phyloP scores from a whole-genome alignment of 1,284 basidiomycete genomes.

The Tetrapyrgos nigripes region DNA sequence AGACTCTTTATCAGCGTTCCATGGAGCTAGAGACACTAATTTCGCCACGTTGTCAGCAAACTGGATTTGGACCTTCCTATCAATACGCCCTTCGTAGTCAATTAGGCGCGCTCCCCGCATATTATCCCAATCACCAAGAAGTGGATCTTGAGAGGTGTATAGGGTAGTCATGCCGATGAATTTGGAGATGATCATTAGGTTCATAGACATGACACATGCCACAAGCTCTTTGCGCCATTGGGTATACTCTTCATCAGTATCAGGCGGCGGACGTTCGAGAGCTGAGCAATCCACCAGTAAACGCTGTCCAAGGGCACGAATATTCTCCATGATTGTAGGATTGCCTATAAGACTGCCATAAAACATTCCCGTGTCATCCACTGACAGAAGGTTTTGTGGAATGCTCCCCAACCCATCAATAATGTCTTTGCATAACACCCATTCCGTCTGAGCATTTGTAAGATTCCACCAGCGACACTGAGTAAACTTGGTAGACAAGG shows the following conservation, averaged over 20 bases:
- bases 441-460: background rate
- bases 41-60: background rate
- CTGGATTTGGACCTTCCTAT: background rate
- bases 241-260: background rate
- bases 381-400: too few relatives aligned
- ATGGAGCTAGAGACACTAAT: background rate
- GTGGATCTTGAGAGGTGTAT: background rate
- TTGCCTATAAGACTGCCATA: too few relatives aligned
- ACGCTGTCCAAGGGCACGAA: background rate
- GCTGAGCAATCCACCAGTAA: background rate
- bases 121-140: background rate
- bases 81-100: too few relatives aligned
- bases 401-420: too few relatives aligned
- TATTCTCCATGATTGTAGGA: background rate
- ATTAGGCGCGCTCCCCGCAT: too few relatives aligned
- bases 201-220: background rate
- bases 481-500: background rate
- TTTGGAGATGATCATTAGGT: background rate
- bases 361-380: too few relatives aligned
- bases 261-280: background rate
- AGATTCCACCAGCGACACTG: background rate
- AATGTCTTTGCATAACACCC: background rate
- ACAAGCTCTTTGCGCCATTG: background rate
- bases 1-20: background rate
- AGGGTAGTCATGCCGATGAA: background rate